Conservation (phyloP, 768 basidiomycete genomes). For the Rhizopogon rudus region DNA sequence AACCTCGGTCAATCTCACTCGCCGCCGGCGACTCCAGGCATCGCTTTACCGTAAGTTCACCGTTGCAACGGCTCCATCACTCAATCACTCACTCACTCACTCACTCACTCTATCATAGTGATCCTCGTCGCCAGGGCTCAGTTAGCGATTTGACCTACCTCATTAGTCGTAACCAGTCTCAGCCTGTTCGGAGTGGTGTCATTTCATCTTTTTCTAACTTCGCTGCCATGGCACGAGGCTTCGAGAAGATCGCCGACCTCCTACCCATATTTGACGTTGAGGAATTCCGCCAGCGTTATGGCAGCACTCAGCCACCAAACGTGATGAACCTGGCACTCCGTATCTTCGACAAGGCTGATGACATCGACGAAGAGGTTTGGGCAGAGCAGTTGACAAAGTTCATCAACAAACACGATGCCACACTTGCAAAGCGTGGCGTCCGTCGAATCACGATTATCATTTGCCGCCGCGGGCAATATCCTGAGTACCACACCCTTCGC, state of each 20-base stretch:
- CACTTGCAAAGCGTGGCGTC: constrained; percentile 72
- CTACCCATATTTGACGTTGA: constrained; percentile 70
- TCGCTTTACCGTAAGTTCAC: constrained; percentile 32
- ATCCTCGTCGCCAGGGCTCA: constrained; percentile 78
- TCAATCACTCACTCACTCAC: constrained; percentile 8
- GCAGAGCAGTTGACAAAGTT: constrained; percentile 66
- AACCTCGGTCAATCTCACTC: constrained; percentile 87
- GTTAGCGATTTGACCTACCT: constrained; percentile 95
- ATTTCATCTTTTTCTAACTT: constrained; percentile 88
- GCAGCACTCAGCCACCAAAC: constrained; percentile 75
- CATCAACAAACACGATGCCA: constrained; percentile 59
- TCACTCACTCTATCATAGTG: constrained; percentile 28
- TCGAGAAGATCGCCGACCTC: constrained; percentile 64
- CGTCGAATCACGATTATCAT: constrained; percentile 90
- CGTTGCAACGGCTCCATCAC: background rate
- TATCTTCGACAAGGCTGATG: constrained; percentile 76
- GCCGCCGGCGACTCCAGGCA: constrained; percentile 76
- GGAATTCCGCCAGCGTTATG: constrained; percentile 76
- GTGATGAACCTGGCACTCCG: constrained; percentile 93
- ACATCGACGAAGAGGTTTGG: constrained; percentile 74
- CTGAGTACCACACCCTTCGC: constrained; percentile 90
- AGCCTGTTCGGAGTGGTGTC: constrained; percentile 87
- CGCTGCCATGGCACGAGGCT: constrained; percentile 62
- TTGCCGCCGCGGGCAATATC: constrained; percentile 89
- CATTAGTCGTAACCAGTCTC: constrained; percentile 79